Percentiles rank a stretch among this genome's conserved stretches.
These are phyloP conservation scores for Macrocybe gigantea DNA, from an alignment of 768 basidiomycete species.

Conservation along the genomic window DNA sequence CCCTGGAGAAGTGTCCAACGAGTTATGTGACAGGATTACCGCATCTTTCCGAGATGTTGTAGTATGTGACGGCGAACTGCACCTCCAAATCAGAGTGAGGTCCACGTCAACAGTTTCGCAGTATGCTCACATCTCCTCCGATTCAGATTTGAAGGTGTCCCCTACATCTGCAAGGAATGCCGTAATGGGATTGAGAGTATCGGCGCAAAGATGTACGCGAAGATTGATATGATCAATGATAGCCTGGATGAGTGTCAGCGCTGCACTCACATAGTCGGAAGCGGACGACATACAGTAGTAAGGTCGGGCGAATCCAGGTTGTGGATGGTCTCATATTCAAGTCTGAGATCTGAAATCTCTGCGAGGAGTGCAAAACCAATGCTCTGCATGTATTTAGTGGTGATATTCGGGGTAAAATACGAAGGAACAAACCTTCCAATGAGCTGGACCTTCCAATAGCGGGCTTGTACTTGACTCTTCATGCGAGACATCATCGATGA, in stretches of 20 bases:
- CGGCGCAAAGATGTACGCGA: conserved; percentile 70
- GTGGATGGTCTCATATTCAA: too few species aligned
- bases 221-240: conserved; percentile 47
- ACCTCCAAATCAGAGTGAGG: background rate
- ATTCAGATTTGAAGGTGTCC: conserved; percentile 31
- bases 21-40: too few species aligned
- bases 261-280: background rate
- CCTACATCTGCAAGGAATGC: conserved; percentile 50
- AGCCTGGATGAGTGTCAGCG: conserved; percentile 33
- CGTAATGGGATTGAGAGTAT: conserved; percentile 57
- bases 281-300: conserved; percentile 25
- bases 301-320: too few species aligned
- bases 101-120: conserved; percentile 2
- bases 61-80: conserved; percentile 10
- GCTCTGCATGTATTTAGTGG: conserved; percentile 30
- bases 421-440: conserved; percentile 60
- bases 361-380: conserved; percentile 66
- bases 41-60: too few species aligned
- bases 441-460: conserved; percentile 28
- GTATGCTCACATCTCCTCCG: conserved; percentile 20
- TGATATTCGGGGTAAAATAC: background rate
- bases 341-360: conserved; percentile 38
- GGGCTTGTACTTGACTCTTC: conserved; percentile 15
- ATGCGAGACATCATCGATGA: conserved; percentile 26
- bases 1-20: too few species aligned